Evolutionary conservation across 1,284 basidiomycete genomes (phyloP).

Genomic region (Pseudozyma tsukubaensis): DNA sequence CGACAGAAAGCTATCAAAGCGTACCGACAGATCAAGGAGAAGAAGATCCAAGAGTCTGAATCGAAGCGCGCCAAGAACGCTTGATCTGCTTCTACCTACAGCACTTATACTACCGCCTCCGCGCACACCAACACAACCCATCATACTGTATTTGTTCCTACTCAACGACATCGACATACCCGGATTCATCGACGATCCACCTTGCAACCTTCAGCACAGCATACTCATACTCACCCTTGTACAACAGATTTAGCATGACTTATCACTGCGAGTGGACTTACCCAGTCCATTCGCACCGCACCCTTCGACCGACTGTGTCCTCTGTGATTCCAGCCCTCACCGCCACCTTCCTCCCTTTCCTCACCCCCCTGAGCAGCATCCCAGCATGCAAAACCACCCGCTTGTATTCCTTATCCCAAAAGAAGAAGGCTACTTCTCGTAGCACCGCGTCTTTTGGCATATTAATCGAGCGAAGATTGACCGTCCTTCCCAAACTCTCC

Average conservation of each 20-base stretch:
- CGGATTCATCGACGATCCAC: conserved; percentile 5
- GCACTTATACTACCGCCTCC: background rate
- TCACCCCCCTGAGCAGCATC: background rate
- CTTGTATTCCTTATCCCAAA: conserved; percentile 57
- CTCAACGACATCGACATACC: conserved; percentile 21
- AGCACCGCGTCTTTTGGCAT: conserved; percentile 52
- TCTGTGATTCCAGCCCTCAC: conserved; percentile 1
- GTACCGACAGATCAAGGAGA: conserved; percentile 60
- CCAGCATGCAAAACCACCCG: background rate
- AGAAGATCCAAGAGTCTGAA: conserved; percentile 41
- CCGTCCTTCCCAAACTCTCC: conserved; percentile 29
- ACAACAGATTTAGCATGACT: conserved; percentile 34
- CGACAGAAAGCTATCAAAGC: conserved; percentile 52
- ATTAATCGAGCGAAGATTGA: conserved; percentile 53
- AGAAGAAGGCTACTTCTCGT: conserved; percentile 37
- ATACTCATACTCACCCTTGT: conserved; percentile 9
- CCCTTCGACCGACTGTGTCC: conserved; percentile 4
- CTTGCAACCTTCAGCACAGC: conserved; percentile 4
- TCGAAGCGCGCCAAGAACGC: conserved; percentile 34
- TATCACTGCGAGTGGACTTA: background rate
- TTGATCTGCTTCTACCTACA: conserved; percentile 1
- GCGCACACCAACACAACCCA: background rate
- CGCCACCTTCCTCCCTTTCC: background rate
- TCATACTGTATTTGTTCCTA: conserved; percentile 4
- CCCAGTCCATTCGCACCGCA: conserved; percentile 2